Conservation (phyloP, 768 basidiomycete species). For the Fistulinella prunicolor region DNA sequence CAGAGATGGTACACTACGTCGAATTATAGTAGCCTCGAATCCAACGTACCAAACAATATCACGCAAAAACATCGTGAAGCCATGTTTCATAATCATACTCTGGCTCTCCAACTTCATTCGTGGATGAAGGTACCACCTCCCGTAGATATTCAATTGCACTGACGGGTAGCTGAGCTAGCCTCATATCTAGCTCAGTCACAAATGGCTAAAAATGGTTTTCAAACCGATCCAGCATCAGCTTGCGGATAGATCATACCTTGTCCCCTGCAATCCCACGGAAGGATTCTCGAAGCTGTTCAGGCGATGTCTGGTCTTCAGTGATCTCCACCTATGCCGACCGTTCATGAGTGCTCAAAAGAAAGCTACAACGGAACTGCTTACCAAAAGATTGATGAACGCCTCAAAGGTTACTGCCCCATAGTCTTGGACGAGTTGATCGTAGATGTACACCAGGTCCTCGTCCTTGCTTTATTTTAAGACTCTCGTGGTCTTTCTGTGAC, state of each 20-base stretch:
- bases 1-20: background rate
- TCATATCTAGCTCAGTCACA: constrained; percentile 91
- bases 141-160: constrained; percentile 77
- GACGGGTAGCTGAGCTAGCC: constrained; percentile 74
- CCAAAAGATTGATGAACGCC: constrained; percentile 91
- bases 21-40: background rate
- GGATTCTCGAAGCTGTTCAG: constrained; percentile 87
- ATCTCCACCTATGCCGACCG: constrained; percentile 72
- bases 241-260: constrained; percentile 54
- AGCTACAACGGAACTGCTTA: constrained; percentile 33
- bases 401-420: constrained; percentile 92
- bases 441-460: constrained; percentile 83
- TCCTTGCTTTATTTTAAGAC: constrained; percentile 45
- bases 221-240: background rate
- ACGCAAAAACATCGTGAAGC: constrained; percentile 75
- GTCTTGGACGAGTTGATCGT: constrained; percentile 70
- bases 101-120: constrained; percentile 54
- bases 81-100: constrained; percentile 83
- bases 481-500: background rate
- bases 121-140: constrained; percentile 68
- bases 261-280: constrained; percentile 90
- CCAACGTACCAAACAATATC: constrained; percentile 9
- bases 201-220: constrained; percentile 56
- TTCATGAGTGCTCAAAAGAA: background rate
- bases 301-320: constrained; percentile 91